Evolutionary conservation across 2,329 filamentous ascomycete genomes (phyloP), one percentile per base, ranked within the genome.

Genomic region (Fonsecaea nubica): DNA sequence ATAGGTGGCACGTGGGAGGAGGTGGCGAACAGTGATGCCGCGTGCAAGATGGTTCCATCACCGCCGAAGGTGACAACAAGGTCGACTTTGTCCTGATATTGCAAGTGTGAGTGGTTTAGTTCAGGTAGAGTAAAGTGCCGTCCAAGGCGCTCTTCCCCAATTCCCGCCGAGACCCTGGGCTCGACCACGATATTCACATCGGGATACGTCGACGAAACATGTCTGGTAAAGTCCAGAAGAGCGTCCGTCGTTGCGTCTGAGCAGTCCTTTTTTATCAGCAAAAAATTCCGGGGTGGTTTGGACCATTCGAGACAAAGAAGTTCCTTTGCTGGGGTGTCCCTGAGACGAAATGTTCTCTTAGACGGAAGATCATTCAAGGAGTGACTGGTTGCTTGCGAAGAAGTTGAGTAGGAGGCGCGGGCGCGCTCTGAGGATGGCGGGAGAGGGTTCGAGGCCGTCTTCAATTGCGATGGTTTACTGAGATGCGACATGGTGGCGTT

Each of bases 41-140:
- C 93, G 66, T 92, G 91, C 55, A 97, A 80, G 62, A 97, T 94
- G 2, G 93, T 97, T 67, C 93, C 93, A 77, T 99, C 95, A 50
- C 95, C 95, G 61, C 95, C 95, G 58, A 99, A 87, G 0, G 95
- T 98, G 52, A 92, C 89, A 25, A 94, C 90, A 65, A 97, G 83
- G 75, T 99, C 95, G 66, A 96, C 90, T 80, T 95, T 97, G 65
- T 88, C 83, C 48, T 92, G 87, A 62, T 95, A 69, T 32, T 66
- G 35, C 18, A 15, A 35, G 62, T 50, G 55, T 12, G 66, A 64
- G 10, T 61, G 30, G 13, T 54, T 25, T 15, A 55, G 33, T 5
- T 57, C 50, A 15, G 53, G 25, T 4, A 66, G 36, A 38, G 62
- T 58, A 55, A 66, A 71, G 56, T 66, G 58, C 42, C 67, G 45